Base-by-base conservation (phyloP, 257 asterid species). In the Penstemon davidsonii region DNA sequence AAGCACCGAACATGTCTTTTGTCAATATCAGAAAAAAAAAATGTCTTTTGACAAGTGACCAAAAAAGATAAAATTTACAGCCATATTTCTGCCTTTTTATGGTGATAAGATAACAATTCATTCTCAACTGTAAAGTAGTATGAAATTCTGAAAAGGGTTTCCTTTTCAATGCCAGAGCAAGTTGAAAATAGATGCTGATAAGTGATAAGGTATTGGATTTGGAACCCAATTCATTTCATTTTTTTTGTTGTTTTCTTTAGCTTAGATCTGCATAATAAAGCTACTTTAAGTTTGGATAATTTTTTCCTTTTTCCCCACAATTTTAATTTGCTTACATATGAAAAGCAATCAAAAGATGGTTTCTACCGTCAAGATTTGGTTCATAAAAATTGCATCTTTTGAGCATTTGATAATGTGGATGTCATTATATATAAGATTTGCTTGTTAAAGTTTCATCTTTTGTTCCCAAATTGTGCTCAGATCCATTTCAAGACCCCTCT, bases 221-320 rank as follows among this genome's bases (percentile, higher is more conserved):
- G 61, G 62, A 55, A 49, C 68, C 37, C 52, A 33, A 60, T 15
- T 7, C 60, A 51, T 25, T 4, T 25, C 33, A 25, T 25, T 25
- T 19, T 19, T 19, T 25, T 25, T 25, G 33, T 25, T 25, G 2
- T 25, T 25, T 25, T 25, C 33, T 25, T 25, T 25, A 25, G 33
- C 33, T 25, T 54, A 58, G 64, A 71, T 59, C 61, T 40, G 62
- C 33, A 42, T 3, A 7, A 60, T 18, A 78, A 81, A 78, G 86
- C 73, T 42, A 53, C 83, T 75, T 81, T 73, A 53, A 69, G 36
- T 70, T 55, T 69, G 75, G 86, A 78, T 81, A 81, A 81, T 75
- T 45, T 71, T 33, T 25, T 45, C 62, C 13, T 67, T 47, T 67
- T 65, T 9, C 46, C 44, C 56, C 50, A 25, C 55, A 64, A 5